Conservation (phyloP, 257 asterid genomes). For the Ballota nigra region DNA sequence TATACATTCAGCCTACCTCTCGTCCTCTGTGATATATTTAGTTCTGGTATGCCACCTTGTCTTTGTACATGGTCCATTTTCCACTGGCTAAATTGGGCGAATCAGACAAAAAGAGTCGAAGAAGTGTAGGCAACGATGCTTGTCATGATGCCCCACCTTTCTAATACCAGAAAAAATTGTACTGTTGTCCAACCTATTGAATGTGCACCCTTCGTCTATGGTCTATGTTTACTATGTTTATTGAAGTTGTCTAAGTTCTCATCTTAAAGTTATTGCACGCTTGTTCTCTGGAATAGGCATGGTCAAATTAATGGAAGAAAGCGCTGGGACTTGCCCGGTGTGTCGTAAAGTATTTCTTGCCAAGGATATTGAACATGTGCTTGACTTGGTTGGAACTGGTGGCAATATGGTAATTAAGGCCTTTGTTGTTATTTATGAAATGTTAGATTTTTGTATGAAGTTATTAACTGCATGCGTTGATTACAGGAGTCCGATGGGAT, state of each 20-base stretch:
- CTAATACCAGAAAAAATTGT: not conserved
- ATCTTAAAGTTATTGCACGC: slow-evolving; percentile 11
- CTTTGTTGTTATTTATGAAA: not conserved
- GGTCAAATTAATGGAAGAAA: slow-evolving; percentile 43
- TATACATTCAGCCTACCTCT: not conserved
- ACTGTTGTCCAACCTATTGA: not conserved
- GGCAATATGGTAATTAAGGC: slow-evolving; percentile 40
- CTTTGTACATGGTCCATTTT: not conserved
- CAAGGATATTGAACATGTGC: slow-evolving; percentile 82
- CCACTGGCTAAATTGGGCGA: not conserved
- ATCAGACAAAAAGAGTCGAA: not conserved
- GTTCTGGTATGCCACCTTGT: not conserved
- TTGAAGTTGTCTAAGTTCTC: slow-evolving; percentile 11
- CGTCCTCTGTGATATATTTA: not conserved
- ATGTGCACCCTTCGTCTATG: slow-evolving; percentile 2
- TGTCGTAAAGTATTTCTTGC: slow-evolving; percentile 79
- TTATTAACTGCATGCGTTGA: not conserved
- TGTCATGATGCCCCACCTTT: not conserved
- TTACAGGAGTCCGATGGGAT: slow-evolving; percentile 38
- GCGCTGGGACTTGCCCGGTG: slow-evolving; percentile 69
- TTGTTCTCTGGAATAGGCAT: slow-evolving; percentile 40
- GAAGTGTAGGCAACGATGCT: not conserved
- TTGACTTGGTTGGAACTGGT: slow-evolving; percentile 63
- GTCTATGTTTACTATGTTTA: not conserved
- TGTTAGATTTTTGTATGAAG: not conserved